Percentiles rank a stretch among this genome's conserved stretches.
Conservation (phyloP, 345 rosid species). For the Eucalyptus dawsonii region DNA sequence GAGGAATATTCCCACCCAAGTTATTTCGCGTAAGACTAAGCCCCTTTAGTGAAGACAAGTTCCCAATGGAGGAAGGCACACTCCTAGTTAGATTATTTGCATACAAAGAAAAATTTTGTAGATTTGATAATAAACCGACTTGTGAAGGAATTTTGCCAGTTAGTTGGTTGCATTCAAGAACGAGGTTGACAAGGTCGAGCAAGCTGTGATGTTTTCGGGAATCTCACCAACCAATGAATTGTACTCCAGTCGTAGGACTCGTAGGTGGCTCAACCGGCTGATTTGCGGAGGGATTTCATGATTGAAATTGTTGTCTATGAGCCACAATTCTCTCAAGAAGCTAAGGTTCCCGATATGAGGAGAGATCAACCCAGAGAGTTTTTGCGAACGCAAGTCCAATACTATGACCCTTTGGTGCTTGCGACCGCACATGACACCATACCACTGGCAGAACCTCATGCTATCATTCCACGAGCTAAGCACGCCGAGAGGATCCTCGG, state of each 20-base stretch:
- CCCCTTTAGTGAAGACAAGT: background rate
- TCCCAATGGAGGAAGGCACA: background rate
- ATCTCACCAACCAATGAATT: background rate
- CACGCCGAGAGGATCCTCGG: background rate
- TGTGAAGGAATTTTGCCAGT: background rate
- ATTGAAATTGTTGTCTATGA: background rate
- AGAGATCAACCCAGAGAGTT: background rate
- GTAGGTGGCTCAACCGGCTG: background rate
- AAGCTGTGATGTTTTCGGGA: background rate
- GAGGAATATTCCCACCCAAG: background rate
- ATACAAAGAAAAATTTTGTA: background rate
- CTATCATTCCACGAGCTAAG: background rate
- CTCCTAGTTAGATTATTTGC: background rate
- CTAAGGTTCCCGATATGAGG: background rate
- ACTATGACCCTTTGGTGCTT: background rate
- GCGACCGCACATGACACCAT: background rate
- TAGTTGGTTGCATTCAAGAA: background rate
- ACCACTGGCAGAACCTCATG: background rate
- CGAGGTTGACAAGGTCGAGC: background rate
- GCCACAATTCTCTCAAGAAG: background rate
- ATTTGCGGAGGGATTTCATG: background rate
- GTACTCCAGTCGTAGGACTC: background rate
- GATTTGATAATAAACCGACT: background rate
- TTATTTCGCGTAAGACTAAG: rapidly evolving
- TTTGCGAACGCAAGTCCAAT: background rate